Evolutionary conservation across 1,284 basidiomycete species (phyloP).

Genomic region (Chondrostereum purpureum): DNA sequence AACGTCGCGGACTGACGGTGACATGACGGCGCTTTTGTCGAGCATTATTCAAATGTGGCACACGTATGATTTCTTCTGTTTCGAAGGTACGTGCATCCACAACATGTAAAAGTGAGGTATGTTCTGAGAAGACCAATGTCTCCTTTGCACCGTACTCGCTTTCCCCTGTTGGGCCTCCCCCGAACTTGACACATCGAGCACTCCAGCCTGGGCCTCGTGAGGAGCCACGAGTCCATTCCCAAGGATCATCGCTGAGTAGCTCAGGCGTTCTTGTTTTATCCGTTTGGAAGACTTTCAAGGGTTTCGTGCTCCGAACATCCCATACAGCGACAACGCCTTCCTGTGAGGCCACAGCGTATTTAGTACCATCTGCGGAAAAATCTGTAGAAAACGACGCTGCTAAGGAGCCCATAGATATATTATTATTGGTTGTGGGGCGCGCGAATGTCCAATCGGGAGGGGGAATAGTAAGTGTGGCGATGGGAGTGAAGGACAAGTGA

Average conservation of each 20-base stretch:
- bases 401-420: constrained; percentile 27
- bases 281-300: constrained; percentile 59
- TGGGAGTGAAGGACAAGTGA: constrained; percentile 48
- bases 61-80: constrained; percentile 59
- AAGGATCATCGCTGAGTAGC: constrained; percentile 55
- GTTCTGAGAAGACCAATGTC: constrained; percentile 82
- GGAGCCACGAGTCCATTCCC: constrained; percentile 55
- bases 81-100: constrained; percentile 79
- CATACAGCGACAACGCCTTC: constrained; percentile 78
- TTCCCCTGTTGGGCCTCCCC: constrained; percentile 31
- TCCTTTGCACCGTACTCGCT: constrained; percentile 43
- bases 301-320: constrained; percentile 70
- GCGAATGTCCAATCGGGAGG: constrained; percentile 36
- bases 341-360: constrained; percentile 83
- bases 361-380: constrained; percentile 73
- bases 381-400: constrained; percentile 79
- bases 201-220: constrained; percentile 69
- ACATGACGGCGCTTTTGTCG: constrained; percentile 13
- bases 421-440: constrained; percentile 21
- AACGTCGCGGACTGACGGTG: constrained; percentile 13
- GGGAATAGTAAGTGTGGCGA: constrained; percentile 51
- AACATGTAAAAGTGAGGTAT: constrained; percentile 68
- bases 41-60: constrained; percentile 36
- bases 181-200: constrained; percentile 74
- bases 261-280: constrained; percentile 40